A percentile compares a stretch with the other conserved stretches of the same genome.
Conservation (phyloP, 2,329 filamentous ascomycete genomes). For the Cladosporium phlei region DNA sequence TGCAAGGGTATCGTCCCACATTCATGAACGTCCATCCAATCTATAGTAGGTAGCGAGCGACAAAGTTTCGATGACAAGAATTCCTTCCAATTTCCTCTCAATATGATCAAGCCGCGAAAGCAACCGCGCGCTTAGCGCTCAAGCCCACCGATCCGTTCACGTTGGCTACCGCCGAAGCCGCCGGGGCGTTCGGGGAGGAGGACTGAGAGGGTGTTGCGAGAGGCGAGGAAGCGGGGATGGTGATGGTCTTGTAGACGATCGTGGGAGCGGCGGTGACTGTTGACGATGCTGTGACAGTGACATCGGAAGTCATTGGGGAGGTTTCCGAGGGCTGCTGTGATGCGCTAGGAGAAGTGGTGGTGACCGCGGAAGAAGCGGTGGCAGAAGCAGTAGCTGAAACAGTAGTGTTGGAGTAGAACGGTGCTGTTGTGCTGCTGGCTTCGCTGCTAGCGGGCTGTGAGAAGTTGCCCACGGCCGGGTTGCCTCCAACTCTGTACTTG, state of each 20-base stretch:
- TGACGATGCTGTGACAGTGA: not conserved
- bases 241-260: not conserved
- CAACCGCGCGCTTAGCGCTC: not conserved
- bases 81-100: too few relatives aligned
- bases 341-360: not conserved
- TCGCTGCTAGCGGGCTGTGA: not conserved
- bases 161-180: not conserved
- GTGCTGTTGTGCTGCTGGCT: not conserved
- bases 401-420: not conserved
- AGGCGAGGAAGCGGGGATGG: not conserved
- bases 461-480: not conserved
- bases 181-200: too few relatives aligned
- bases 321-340: too few relatives aligned
- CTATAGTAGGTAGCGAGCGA: too few relatives aligned
- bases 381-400: not conserved
- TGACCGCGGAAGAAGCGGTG: not conserved
- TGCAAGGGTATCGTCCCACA: too few relatives aligned
- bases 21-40: too few relatives aligned
- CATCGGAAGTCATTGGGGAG: not conserved
- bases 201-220: too few relatives aligned
- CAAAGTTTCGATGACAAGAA: too few relatives aligned
- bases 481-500: not conserved
- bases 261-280: not conserved
- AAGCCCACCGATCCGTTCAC: not conserved
- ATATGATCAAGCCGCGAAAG: too few relatives aligned